A percentile compares a stretch with the other conserved stretches of the same genome.
Conservation (phyloP, 345 rosid species). For the Eutrema heterophyllum region DNA sequence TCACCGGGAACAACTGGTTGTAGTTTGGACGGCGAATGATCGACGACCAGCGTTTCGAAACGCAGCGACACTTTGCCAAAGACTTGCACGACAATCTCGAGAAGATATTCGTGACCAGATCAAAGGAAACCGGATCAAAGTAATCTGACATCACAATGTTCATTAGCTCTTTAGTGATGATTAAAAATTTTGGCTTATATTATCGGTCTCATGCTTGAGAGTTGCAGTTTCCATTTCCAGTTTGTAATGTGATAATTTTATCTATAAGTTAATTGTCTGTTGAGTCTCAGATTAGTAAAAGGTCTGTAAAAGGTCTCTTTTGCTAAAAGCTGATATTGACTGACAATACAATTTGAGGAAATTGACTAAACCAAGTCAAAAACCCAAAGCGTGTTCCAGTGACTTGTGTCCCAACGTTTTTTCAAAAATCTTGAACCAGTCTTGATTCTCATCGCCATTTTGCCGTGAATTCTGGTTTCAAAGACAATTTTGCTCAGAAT, state of each 20-base stretch:
- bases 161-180: too few species aligned
- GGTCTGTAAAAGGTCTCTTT: too few species aligned
- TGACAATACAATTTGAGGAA: background rate
- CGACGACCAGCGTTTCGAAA: conserved; percentile 2
- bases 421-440: conserved; percentile 15
- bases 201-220: too few species aligned
- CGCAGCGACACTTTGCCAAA: background rate
- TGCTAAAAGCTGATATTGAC: background rate
- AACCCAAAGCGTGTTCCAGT: conserved; percentile 18
- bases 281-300: background rate
- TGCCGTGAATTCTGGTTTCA: background rate
- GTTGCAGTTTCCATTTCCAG: too few species aligned
- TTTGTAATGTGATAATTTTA: too few species aligned
- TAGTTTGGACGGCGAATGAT: background rate
- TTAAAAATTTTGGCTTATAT: too few species aligned
- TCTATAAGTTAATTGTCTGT: too few species aligned
- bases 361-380: conserved; percentile 12
- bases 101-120: background rate
- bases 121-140: background rate
- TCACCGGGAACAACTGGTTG: too few species aligned
- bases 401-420: conserved; percentile 25
- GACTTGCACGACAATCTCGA: background rate
- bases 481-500: background rate
- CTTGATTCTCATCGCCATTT: conserved; percentile 1
- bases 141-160: too few species aligned